Percentiles rank a stretch among this genome's conserved stretches.
Evolutionary conservation across 352 stramenopile genomes (phyloP).

Genomic region (Globisporangium recalcitrans): DNA sequence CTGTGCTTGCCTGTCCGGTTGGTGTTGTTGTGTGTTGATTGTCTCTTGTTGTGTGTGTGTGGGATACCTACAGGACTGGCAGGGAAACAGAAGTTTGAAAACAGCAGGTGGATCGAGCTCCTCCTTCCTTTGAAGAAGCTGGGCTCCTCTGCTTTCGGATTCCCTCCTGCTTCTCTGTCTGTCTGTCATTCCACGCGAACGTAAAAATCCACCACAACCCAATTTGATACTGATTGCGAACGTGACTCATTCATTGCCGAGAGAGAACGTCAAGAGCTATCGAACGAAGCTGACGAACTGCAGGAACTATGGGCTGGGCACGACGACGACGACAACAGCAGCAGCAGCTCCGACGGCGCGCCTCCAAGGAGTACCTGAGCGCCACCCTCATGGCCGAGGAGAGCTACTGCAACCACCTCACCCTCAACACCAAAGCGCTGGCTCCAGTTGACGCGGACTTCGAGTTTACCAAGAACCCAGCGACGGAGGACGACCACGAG

Average conservation of each 20-base stretch:
- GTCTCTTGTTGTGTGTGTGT: conserved; percentile 1
- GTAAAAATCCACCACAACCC: conserved; percentile 14
- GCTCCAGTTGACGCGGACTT: not conserved
- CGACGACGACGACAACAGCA: conserved; percentile 18
- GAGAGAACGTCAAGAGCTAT: conserved; percentile 2
- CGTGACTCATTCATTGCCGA: conserved; percentile 1
- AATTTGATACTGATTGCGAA: conserved; percentile 15
- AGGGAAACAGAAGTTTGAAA: conserved; percentile 4
- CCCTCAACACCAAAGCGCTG: not conserved
- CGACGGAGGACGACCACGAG: not conserved
- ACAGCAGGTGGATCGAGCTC: not conserved
- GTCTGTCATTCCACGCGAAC: not conserved
- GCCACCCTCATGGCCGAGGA: not conserved
- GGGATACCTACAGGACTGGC: not conserved
- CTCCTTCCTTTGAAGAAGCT: not conserved
- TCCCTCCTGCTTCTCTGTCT: not conserved
- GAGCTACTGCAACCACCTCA: not conserved
- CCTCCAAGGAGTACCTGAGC: conserved; percentile 7
- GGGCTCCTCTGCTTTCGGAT: not conserved
- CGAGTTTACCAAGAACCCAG: not conserved
- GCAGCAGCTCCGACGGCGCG: conserved; percentile 17
- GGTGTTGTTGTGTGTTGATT: not conserved
- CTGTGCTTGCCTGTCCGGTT: not conserved
- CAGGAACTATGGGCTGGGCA: conserved; percentile 18
- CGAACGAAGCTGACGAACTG: too few species aligned